Evolutionary conservation across 768 basidiomycete genomes (phyloP), one percentile per base, ranked within the genome.

Genomic region (Coprinopsis sp.): DNA sequence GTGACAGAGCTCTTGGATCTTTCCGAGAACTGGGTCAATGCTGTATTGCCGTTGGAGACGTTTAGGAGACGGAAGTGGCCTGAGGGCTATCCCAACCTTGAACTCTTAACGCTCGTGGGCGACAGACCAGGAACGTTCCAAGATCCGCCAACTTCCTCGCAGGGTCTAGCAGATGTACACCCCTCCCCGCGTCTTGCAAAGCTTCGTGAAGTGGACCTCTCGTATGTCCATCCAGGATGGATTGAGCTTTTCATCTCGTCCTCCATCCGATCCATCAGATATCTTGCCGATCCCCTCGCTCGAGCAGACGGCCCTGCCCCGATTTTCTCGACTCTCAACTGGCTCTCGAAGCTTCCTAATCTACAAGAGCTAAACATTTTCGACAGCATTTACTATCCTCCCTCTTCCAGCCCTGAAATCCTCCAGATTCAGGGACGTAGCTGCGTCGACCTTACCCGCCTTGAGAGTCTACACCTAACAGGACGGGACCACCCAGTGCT

Each of bases 11-110:
- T 66, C n/a, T 16, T 52, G 0, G 23, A 51, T 1, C 56, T 62
- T 3, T 53, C 60, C 2, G 29, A 43, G 13, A 64, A 64, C 33
- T 67, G 67, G 64, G 56, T 65, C 6, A 49, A 33, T 25, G 58
- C 54, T n/a, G 56, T 57, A 0, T 43, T 63, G 13, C 49, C 61
- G 10, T 55, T 48, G 4, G 37, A 44, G 4, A 19, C 60, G 19
- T 44, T 68, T 29, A 27, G 46, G 11, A 28, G 25, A 21, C 49
- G 55, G 1, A 47, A 50, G n/a, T 61, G 63, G 57, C 39, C 50
- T 16, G 54, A 54, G 19, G 28, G 63, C 22, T 18, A 44, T 2
- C 38, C 49, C 10, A 41, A 44, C 3, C 29, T 67, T 8, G 51
- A 60, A 33, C 50, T 50, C 4, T 48, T 67, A 16, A 34, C 30